Percentiles rank a stretch among this genome's conserved stretches.
These are phyloP conservation scores for Zelonia costaricensis DNA, from an alignment of 208 protist genomes.

Conservation along the genomic window DNA sequence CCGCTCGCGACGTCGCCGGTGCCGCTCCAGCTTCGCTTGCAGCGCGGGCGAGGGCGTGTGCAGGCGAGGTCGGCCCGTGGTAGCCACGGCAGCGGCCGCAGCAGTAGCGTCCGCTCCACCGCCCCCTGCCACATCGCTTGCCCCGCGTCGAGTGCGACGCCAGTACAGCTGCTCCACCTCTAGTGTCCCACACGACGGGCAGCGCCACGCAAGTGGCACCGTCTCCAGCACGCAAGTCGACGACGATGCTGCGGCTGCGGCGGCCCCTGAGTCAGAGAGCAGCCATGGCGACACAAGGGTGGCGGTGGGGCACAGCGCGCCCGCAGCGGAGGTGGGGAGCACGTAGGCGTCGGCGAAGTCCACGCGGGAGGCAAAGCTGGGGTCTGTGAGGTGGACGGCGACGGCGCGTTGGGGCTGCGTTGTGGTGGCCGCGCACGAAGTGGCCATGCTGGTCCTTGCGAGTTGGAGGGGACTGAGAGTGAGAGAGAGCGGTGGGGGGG, in stretches of 20 bases:
- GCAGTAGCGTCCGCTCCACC: neutral
- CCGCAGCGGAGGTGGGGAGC: conserved; percentile 23
- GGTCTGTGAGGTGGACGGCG: conserved; percentile 35
- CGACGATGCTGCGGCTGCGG: neutral
- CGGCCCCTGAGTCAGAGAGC: neutral
- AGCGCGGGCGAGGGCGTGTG: conserved; percentile 8
- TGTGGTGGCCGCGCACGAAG: too few species aligned
- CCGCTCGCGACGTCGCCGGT: conserved; percentile 25
- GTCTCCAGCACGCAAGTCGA: conserved; percentile 5
- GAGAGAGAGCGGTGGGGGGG: neutral
- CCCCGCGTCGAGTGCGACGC: conserved; percentile 1
- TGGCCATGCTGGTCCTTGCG: neutral
- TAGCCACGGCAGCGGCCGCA: conserved; percentile 5
- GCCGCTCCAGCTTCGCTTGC: conserved; percentile 17
- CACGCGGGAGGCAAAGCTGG: conserved; percentile 45
- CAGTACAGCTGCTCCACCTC: conserved; percentile 46
- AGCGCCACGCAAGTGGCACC: conserved; percentile 51
- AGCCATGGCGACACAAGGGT: conserved; percentile 42
- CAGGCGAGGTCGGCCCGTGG: conserved; percentile 2
- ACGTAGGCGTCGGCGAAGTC: conserved; percentile 45
- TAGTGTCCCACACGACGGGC: conserved; percentile 33
- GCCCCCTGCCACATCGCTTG: neutral
- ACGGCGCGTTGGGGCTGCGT: neutral
- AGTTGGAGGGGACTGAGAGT: neutral
- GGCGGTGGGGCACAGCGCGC: conserved; percentile 8